Conservation (phyloP, 73 alveolate species). For the Strombidium stylifer region DNA sequence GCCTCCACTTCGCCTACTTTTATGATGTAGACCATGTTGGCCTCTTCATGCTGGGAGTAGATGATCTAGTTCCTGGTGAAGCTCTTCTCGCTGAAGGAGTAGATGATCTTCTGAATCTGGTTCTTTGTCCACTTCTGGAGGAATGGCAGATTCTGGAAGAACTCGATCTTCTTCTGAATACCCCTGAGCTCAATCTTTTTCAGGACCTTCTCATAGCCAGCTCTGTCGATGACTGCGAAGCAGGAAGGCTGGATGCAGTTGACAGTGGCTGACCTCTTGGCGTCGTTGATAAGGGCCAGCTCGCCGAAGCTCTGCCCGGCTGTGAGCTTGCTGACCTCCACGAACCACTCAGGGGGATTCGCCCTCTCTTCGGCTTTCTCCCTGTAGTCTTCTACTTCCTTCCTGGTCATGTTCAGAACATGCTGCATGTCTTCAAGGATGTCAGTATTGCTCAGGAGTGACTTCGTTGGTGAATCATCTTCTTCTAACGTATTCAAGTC, state of each 20-base stretch:
- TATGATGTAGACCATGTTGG: constrained; percentile 22
- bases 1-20: constrained; percentile 58
- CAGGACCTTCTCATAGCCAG: constrained; percentile 44
- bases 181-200: constrained; percentile 24
- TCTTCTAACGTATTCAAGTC: too few species aligned
- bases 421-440: too few species aligned
- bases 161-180: constrained; percentile 18
- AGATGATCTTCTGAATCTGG: constrained; percentile 18
- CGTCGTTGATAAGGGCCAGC: constrained; percentile 68
- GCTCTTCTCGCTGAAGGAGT: not conserved
- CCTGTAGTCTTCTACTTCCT: too few species aligned
- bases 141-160: constrained; percentile 28
- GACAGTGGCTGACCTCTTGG: constrained; percentile 74
- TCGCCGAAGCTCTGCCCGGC: constrained; percentile 77
- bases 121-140: constrained; percentile 45
- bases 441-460: too few species aligned
- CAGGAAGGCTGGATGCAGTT: constrained; percentile 41
- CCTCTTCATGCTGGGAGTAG: constrained; percentile 30
- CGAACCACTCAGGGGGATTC: not conserved
- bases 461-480: too few species aligned
- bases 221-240: constrained; percentile 49
- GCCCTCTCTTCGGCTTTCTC: too few species aligned
- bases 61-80: constrained; percentile 7
- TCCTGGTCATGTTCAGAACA: too few species aligned
- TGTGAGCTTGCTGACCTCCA: constrained; percentile 16